Evolutionary conservation across 2,329 filamentous ascomycete species (phyloP).

Genomic region (Fusarium buharicum): DNA sequence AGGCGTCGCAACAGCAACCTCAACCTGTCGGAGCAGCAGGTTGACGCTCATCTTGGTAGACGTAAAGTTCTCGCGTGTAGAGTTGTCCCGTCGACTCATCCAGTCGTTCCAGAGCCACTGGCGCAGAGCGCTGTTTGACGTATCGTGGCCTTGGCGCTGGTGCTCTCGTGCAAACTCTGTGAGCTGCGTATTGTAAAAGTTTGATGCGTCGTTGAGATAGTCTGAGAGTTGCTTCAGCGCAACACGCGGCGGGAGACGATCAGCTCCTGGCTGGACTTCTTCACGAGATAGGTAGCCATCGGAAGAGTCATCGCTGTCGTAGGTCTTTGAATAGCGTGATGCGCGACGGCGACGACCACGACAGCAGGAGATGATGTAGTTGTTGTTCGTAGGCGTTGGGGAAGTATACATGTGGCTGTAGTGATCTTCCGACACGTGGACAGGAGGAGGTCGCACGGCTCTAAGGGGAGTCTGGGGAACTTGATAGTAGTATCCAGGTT

Average conservation of each 20-base stretch:
- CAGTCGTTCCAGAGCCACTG: conserved; percentile 31
- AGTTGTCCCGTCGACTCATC: conserved; percentile 7
- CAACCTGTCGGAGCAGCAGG: conserved; percentile 18
- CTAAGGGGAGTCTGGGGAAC: conserved; percentile 2
- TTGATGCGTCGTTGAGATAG: conserved; percentile 8
- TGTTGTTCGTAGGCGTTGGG: conserved; percentile 1
- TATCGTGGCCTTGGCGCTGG: conserved; percentile 10
- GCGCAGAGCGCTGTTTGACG: conserved; percentile 16
- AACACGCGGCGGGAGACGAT: conserved; percentile 30
- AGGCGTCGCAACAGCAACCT: conserved; percentile 12
- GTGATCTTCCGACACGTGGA: conserved; percentile 9
- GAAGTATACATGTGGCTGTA: conserved; percentile 13
- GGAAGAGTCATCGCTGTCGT: conserved; percentile 8
- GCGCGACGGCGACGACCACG: conserved; percentile 20
- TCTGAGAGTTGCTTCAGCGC: conserved; percentile 32
- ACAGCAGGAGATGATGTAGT: conserved; percentile 9
- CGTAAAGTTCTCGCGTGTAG: conserved; percentile 15
- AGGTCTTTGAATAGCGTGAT: conserved; percentile 5
- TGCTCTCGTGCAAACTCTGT: conserved; percentile 17
- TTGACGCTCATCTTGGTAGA: conserved; percentile 23
- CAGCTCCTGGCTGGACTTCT: background rate
- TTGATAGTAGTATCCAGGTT: conserved; percentile 14
- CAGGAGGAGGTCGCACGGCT: background rate
- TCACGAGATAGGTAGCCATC: conserved; percentile 14
- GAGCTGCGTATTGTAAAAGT: conserved; percentile 27